Percentiles rank a stretch among this genome's conserved stretches.
These are phyloP conservation scores for Oldenlandia corymbosa DNA, from an alignment of 257 asterid species.

Conservation along the genomic window DNA sequence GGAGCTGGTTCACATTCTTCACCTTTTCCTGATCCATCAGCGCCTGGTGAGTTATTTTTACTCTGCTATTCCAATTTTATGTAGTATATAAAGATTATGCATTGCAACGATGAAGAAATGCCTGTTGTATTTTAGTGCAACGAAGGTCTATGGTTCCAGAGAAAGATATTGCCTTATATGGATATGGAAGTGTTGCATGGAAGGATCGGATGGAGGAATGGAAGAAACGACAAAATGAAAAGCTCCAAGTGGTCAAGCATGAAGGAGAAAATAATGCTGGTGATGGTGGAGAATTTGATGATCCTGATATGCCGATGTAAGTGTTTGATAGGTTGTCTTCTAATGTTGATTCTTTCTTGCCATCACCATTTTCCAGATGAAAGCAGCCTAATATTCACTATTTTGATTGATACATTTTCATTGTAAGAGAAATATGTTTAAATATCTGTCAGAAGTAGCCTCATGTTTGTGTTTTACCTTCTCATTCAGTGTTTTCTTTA, in stretches of 20 bases:
- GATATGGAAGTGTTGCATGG: conserved; percentile 98
- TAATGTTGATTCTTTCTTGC: conserved; percentile 1
- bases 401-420: background rate
- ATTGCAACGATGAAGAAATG: conserved; percentile 4
- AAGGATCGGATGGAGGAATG: conserved; percentile 91
- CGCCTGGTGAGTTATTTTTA: conserved; percentile 40
- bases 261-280: conserved; percentile 37
- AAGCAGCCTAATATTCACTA: background rate
- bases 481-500: background rate
- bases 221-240: conserved; percentile 65
- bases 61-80: background rate
- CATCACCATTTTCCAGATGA: background rate
- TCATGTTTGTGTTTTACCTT: background rate
- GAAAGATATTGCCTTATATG: conserved; percentile 77
- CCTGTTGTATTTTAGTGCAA: conserved; percentile 35
- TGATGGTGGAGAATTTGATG: conserved; percentile 41
- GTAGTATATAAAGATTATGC: background rate
- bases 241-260: conserved; percentile 62
- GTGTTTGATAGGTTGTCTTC: conserved; percentile 14
- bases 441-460: background rate
- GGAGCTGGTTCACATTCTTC: conserved; percentile 35
- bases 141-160: conserved; percentile 79
- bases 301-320: conserved; percentile 62
- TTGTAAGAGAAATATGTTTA: background rate
- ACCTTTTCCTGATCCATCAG: conserved; percentile 34